These are phyloP conservation scores for Plectranthus barbatus DNA, from an alignment of 257 asterid genomes.

Conservation along the genomic window DNA sequence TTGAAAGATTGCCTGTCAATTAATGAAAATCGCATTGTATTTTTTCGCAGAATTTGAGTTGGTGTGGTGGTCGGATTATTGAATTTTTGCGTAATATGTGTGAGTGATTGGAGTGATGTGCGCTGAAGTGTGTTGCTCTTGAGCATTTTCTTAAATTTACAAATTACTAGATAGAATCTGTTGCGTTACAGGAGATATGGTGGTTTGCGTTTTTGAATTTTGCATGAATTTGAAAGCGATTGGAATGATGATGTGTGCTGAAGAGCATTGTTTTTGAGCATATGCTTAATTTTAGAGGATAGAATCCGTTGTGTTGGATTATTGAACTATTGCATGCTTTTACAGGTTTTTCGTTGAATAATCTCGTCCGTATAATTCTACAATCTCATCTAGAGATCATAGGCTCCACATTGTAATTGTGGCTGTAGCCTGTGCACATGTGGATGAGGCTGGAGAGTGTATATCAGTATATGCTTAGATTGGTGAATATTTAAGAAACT, in stretches of 20 bases:
- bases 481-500: neutral
- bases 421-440: neutral
- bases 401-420: neutral
- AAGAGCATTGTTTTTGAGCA: too few species aligned
- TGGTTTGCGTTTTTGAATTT: too few species aligned
- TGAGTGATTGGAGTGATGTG: too few species aligned
- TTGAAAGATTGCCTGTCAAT: neutral
- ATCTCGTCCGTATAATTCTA: neutral
- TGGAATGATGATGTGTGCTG: too few species aligned
- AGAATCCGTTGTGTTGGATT: neutral
- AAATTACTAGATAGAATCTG: too few species aligned
- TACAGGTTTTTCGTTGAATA: neutral
- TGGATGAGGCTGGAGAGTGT: slow-evolving; percentile 9
- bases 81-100: neutral
- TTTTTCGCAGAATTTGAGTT: neutral
- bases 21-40: neutral
- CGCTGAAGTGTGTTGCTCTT: too few species aligned
- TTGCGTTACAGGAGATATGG: too few species aligned
- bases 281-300: too few species aligned
- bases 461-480: neutral
- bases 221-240: too few species aligned
- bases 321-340: slow-evolving; percentile 1
- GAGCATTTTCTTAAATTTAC: neutral
- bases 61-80: neutral
- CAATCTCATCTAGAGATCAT: neutral